Percentiles rank a stretch among this genome's conserved stretches.
Conservation (phyloP, 805 yeast species). For the Candida nanaspora region DNA sequence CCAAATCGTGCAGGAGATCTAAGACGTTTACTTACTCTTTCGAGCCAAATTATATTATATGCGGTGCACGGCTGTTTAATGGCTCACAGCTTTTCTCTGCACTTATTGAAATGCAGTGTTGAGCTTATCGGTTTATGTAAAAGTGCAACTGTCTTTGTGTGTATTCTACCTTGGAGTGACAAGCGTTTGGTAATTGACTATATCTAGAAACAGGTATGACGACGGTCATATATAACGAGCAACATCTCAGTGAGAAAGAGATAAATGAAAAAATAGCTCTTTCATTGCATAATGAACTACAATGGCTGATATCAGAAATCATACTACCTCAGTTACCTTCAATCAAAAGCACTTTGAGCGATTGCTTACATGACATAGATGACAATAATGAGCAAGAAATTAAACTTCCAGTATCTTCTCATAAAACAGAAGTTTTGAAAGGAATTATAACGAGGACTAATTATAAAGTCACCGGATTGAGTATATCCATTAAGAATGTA, state of each 20-base stretch:
- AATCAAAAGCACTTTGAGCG: conserved; percentile 34
- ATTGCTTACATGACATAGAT: conserved; percentile 32
- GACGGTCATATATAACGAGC: conserved; percentile 14
- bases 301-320: conserved; percentile 42
- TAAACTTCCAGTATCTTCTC: conserved; percentile 51
- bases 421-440: conserved; percentile 48
- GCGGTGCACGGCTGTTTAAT: no score
- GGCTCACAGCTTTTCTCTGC: no score
- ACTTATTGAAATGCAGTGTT: no score
- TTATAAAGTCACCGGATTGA: conserved; percentile 42
- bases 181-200: no score
- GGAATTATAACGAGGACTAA: conserved; percentile 56
- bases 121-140: no score
- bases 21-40: no score
- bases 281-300: conserved; percentile 24
- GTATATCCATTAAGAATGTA: conserved; percentile 27
- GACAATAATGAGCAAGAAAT: conserved; percentile 32
- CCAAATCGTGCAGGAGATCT: no score
- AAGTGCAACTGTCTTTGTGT: no score
- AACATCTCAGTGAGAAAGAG: conserved; percentile 2
- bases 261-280: conserved; percentile 4
- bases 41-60: no score
- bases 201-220: conserved; percentile 11
- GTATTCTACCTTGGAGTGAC: no score
- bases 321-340: conserved; percentile 41